phyloP scores from a whole-genome alignment of 2,329 filamentous ascomycete species.

The Aphanocladium album region DNA sequence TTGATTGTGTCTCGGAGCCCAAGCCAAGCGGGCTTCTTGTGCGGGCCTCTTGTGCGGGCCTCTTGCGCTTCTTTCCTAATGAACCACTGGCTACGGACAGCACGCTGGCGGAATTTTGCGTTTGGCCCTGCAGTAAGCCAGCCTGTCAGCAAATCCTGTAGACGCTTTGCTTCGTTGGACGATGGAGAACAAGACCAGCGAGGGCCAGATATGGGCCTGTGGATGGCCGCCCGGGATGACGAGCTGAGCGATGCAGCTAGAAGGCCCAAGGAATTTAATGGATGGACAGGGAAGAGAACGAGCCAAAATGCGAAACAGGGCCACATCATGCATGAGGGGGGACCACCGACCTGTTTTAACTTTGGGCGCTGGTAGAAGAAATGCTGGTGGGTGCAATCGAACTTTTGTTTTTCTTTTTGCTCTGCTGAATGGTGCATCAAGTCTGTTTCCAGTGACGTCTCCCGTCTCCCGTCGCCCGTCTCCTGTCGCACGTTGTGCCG shows the following conservation, averaged over 20 bases:
- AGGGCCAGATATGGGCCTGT: not conserved
- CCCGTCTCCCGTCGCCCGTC: too few relatives aligned
- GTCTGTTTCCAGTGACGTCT: not conserved
- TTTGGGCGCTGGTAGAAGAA: not conserved
- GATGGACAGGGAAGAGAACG: not conserved
- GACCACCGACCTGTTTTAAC: not conserved
- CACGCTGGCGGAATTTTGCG: not conserved
- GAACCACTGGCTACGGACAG: too few relatives aligned
- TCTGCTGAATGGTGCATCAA: not conserved
- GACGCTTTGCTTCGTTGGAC: not conserved
- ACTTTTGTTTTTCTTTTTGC: not conserved
- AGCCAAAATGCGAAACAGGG: not conserved
- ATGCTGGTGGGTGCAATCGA: not conserved
- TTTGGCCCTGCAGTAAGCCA: not conserved
- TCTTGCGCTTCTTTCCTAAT: not conserved
- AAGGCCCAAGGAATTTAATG: not conserved
- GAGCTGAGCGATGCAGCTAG: not conserved
- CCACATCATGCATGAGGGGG: constrained; percentile 4
- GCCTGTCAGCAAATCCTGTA: not conserved
- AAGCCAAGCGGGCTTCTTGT: not conserved
- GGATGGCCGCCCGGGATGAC: not conserved
- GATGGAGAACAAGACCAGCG: not conserved
- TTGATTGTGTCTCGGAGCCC: too few relatives aligned
- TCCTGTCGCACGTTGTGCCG: not conserved
- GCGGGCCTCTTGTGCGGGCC: too few relatives aligned